These are phyloP conservation scores for Globisporangium middletonii DNA, from an alignment of 352 stramenopile genomes.

Conservation along the genomic window DNA sequence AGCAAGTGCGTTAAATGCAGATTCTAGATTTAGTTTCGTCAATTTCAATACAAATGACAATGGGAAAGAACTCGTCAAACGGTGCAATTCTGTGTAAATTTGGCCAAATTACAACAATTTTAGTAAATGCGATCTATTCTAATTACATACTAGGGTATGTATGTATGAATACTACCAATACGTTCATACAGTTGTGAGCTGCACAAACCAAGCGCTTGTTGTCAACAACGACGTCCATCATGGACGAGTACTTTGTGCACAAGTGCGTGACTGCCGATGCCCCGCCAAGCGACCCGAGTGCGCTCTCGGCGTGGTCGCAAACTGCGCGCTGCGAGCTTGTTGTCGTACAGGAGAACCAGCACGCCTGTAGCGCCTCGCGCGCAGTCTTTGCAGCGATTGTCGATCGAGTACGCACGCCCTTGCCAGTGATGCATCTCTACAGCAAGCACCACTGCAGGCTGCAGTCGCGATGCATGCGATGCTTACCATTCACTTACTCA, in stretches of 20 bases:
- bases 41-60: no score
- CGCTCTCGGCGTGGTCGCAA: slow-evolving; percentile 21
- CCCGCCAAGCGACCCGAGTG: slow-evolving; percentile 1
- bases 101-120: no score
- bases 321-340: slow-evolving; percentile 40
- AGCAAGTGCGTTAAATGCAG: no score
- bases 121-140: no score
- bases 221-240: slow-evolving; percentile 9
- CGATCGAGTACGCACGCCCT: slow-evolving; percentile 16
- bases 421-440: background rate
- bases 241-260: slow-evolving; percentile 63
- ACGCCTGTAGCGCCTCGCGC: slow-evolving; percentile 43
- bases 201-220: no score
- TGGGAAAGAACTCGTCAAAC: no score
- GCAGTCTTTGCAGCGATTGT: slow-evolving; percentile 47
- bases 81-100: no score
- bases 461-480: background rate
- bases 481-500: background rate
- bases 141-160: no score
- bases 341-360: slow-evolving; percentile 59
- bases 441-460: background rate
- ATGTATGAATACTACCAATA: no score
- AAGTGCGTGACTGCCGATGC: slow-evolving; percentile 58
- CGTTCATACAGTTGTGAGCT: no score
- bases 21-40: no score